Conservation (phyloP, 495 filamentous ascomycete species). For the Aspergillus hancockii region DNA sequence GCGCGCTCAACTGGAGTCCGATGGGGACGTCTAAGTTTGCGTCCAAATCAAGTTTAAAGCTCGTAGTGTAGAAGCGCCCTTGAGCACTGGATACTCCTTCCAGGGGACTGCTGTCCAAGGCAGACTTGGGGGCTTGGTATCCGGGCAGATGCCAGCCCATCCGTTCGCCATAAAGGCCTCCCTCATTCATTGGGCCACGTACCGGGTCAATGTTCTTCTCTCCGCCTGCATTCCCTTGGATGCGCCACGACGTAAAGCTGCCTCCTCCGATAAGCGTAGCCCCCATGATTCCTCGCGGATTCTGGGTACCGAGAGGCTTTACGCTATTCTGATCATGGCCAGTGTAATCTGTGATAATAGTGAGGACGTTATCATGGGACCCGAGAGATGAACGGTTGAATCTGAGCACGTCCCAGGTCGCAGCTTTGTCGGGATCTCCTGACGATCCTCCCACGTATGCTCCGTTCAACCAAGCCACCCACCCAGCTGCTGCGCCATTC, state of each 20-base stretch:
- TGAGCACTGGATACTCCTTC: slow-evolving; percentile 53
- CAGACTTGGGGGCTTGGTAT: slow-evolving; percentile 45
- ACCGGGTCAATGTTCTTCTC: slow-evolving; percentile 63
- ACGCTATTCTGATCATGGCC: slow-evolving; percentile 65
- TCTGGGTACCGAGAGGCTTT: slow-evolving; percentile 59
- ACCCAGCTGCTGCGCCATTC: slow-evolving; percentile 62
- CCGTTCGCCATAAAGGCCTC: slow-evolving; percentile 64
- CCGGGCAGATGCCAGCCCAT: slow-evolving; percentile 67
- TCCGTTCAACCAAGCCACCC: slow-evolving; percentile 55
- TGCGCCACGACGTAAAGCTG: slow-evolving; percentile 62
- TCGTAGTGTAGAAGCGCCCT: slow-evolving; percentile 59
- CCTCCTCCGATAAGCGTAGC: slow-evolving; percentile 48
- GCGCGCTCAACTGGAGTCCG: slow-evolving; percentile 31
- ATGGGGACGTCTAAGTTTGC: slow-evolving; percentile 43
- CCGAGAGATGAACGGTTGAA: slow-evolving; percentile 47
- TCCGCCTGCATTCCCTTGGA: slow-evolving; percentile 74
- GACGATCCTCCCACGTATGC: slow-evolving; percentile 53
- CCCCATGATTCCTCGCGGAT: slow-evolving; percentile 66
- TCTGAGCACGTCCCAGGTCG: slow-evolving; percentile 20
- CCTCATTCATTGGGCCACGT: slow-evolving; percentile 74
- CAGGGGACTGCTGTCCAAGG: slow-evolving; percentile 39
- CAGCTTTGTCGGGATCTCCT: slow-evolving; percentile 47
- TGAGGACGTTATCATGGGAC: slow-evolving; percentile 56
- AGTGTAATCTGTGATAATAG: slow-evolving; percentile 68
- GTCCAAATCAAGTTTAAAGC: slow-evolving; percentile 54